Evolutionary conservation across 352 stramenopile genomes (phyloP), one percentile per base, ranked within the genome.

Genomic region (Phytophthora melonis): DNA sequence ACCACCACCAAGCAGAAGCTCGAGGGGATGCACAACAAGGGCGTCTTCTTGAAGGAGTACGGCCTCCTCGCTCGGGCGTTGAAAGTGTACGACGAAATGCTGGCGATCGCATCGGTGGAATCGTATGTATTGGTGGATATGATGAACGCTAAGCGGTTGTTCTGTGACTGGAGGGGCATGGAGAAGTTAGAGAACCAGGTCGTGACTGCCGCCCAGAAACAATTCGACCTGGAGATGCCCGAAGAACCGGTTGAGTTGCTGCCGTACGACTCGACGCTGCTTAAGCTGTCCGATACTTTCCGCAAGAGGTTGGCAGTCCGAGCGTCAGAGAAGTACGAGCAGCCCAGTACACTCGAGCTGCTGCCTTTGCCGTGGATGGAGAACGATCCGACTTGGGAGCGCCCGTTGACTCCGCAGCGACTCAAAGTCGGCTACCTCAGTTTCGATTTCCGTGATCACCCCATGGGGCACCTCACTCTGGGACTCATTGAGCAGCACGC

Each of bases 391-490:
- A 64, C 57, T 5, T 75, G 21, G 52, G 43, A 34, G 32, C 64
- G 63, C 19, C 27, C 45, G 1, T n/a, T 59, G 72, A 80, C 69
- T 77, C 81, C 60, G 16, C 27, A 74, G 66, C 66, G 89, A 77
- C 66, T 94, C n/a, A 75, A 84, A 14, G 67, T 98, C 0, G 95
- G 93, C 11, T 96, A 98, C 62, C 39, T 98, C 19, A 96, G 90
- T 66, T 95, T 85, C 45, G 90, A 99, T 78, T 97, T 98, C 60
- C 85, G 90, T 1, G 95, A 98, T 68, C 94, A 98, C 64, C 91
- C 95, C 8, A 98, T 98, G 93, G 95, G 91, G 2, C 91, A 97
- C 45, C 78, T 98, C 21, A 98, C 89, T 16, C 60, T 93, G 3
- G 92, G 93, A 1, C 66, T 98, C 5, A 66, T 98, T 10, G 84